Conservation (phyloP, 176 grass and related monocot species). For the Triticum urartu region DNA sequence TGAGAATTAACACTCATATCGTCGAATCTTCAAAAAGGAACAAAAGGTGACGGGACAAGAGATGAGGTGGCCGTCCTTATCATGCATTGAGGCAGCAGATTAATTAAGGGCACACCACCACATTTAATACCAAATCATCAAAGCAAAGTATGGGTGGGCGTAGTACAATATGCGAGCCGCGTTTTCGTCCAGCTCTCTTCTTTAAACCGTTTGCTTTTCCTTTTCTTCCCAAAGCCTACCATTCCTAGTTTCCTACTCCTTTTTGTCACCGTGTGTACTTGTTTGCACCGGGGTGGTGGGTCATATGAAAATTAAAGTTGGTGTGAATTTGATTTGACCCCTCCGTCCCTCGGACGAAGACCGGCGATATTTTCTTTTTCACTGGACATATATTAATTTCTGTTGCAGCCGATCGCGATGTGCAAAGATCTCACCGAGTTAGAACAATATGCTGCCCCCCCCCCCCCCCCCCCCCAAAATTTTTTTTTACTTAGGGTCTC, state of each 20-base stretch:
- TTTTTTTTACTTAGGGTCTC: neutral
- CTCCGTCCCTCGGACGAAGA: neutral
- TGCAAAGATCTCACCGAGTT: neutral
- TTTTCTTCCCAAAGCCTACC: constrained; percentile 22
- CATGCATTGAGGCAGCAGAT: neutral
- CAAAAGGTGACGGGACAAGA: neutral
- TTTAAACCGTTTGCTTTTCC: constrained; percentile 3
- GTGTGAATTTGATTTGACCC: constrained; percentile 18
- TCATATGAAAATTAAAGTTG: neutral
- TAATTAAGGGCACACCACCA: neutral
- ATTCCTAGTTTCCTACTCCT: constrained; percentile 16
- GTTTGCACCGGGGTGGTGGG: constrained; percentile 11
- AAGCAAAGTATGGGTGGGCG: neutral
- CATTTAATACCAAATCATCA: constrained; percentile 11
- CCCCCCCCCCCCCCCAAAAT: neutral
- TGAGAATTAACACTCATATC: neutral
- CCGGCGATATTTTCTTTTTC: neutral
- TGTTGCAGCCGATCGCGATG: neutral
- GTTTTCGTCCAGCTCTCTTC: neutral
- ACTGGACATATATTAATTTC: neutral
- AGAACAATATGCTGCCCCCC: neutral
- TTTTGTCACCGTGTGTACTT: constrained; percentile 14
- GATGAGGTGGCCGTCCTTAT: constrained; percentile 8
- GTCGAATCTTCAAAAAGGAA: neutral
- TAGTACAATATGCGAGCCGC: constrained; percentile 13